Evolutionary conservation across 176 grass and related monocot genomes (phyloP).

Genomic region (Rhipidocladum racemiflorum): DNA sequence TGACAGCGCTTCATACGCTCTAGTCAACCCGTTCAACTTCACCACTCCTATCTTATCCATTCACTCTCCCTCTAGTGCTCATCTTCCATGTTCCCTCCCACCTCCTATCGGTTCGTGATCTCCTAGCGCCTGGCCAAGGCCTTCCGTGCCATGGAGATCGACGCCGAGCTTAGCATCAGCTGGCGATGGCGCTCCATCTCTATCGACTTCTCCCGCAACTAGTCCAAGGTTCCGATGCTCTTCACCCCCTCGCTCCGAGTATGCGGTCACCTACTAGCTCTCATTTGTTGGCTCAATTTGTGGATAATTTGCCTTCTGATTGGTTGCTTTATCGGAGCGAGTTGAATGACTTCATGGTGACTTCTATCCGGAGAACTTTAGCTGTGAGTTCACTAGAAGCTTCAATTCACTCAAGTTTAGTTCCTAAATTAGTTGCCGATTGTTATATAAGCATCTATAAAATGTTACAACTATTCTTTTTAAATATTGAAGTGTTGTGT

Average conservation of each 20-base stretch:
- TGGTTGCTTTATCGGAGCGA: slow-evolving; percentile 79
- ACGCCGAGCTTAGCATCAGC: slow-evolving; percentile 72
- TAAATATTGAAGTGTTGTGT: too few relatives aligned
- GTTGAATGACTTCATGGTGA: slow-evolving; percentile 56
- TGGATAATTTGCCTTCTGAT: slow-evolving; percentile 29
- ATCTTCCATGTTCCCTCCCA: too few relatives aligned
- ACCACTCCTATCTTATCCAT: too few relatives aligned
- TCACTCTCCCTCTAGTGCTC: too few relatives aligned
- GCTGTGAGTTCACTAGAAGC: slow-evolving; percentile 54
- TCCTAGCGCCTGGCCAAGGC: slow-evolving; percentile 56
- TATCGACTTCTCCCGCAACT: slow-evolving; percentile 85
- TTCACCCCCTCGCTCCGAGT: background rate
- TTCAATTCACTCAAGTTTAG: background rate
- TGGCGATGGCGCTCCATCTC: slow-evolving; percentile 75
- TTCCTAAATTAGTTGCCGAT: background rate
- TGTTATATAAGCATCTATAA: too few relatives aligned
- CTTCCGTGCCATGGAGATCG: slow-evolving; percentile 66
- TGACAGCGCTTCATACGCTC: too few relatives aligned
- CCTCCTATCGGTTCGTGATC: slow-evolving; percentile 56
- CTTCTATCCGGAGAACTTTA: slow-evolving; percentile 65
- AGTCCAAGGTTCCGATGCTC: slow-evolving; percentile 62
- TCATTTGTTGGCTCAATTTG: background rate
- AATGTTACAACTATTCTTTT: too few relatives aligned
- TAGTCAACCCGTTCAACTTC: too few relatives aligned
- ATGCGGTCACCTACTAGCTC: background rate